These are phyloP conservation scores for Malassezia japonica DNA, from an alignment of 1,284 basidiomycete species.

Conservation along the genomic window DNA sequence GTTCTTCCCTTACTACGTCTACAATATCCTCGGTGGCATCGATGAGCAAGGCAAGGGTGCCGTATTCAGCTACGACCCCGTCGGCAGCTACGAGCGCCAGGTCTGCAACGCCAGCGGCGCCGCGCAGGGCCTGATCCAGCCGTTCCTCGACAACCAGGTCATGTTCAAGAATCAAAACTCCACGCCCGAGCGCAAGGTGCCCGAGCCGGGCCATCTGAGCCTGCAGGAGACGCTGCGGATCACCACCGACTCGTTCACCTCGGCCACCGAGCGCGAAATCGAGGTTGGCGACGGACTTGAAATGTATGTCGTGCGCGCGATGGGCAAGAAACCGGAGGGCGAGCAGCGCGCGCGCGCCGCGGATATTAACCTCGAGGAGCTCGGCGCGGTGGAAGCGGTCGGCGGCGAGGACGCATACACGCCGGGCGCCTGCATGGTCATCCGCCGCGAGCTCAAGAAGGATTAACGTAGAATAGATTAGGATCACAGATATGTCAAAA, in stretches of 20 bases:
- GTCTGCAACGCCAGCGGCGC: conserved; percentile 45
- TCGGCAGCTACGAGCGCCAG: conserved; percentile 45
- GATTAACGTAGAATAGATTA: conserved; percentile 22
- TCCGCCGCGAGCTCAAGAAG: conserved; percentile 45
- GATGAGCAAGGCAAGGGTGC: conserved; percentile 46
- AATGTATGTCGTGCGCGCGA: conserved; percentile 40
- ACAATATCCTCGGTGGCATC: conserved; percentile 47
- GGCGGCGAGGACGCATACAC: conserved; percentile 43
- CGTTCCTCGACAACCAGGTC: conserved; percentile 47
- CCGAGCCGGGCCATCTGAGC: conserved; percentile 38
- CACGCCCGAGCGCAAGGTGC: conserved; percentile 28
- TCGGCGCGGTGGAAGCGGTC: conserved; percentile 36
- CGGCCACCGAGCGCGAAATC: conserved; percentile 45
- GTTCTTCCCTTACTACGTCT: conserved; percentile 49
- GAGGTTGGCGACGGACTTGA: conserved; percentile 47
- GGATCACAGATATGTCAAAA: no score
- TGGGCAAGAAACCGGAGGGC: background rate
- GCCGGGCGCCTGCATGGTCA: conserved; percentile 39
- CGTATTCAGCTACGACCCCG: conserved; percentile 46
- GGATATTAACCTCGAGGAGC: conserved; percentile 22
- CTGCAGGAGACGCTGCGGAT: conserved; percentile 37
- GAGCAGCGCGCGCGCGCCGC: conserved; percentile 16
- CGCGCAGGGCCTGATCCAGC: conserved; percentile 45
- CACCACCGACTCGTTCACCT: conserved; percentile 43
- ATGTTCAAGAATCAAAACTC: conserved; percentile 45